These are phyloP conservation scores for Salix purpurea DNA, from an alignment of 345 rosid species.

Conservation along the genomic window DNA sequence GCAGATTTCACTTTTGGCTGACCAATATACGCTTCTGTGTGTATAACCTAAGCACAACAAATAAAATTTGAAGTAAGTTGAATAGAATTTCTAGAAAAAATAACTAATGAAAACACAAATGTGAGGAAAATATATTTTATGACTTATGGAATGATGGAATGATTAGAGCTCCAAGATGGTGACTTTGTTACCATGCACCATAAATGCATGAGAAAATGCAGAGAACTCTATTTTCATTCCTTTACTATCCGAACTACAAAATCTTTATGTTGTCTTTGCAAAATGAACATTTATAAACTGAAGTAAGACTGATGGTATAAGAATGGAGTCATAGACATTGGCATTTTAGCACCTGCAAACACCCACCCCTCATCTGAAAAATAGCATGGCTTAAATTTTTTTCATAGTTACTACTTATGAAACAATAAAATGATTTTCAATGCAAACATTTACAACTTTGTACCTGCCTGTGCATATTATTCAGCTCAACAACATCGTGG, in stretches of 20 bases:
- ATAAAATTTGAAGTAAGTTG: not conserved
- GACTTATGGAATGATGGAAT: not conserved
- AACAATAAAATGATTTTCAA: not conserved
- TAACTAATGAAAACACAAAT: not conserved
- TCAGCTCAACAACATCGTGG: constrained; percentile 92
- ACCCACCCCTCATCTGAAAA: not conserved
- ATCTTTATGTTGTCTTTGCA: not conserved
- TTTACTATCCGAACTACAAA: no score
- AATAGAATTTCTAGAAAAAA: not conserved
- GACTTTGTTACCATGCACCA: no score
- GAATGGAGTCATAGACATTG: not conserved
- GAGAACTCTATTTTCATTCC: no score
- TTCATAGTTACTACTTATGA: not conserved
- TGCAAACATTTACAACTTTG: not conserved
- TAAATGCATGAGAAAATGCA: not conserved
- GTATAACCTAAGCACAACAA: constrained; percentile 58
- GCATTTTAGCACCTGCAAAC: not conserved
- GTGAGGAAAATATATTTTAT: not conserved
- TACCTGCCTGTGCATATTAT: constrained; percentile 99
- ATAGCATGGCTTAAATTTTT: not conserved
- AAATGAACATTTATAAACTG: not conserved
- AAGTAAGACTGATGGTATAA: not conserved
- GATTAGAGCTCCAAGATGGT: no score
- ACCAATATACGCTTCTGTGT: constrained; percentile 87
- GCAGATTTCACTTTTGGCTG: constrained; percentile 89